Evolutionary conservation across 257 asterid species (phyloP).

Genomic region (Nicotiana otophora): DNA sequence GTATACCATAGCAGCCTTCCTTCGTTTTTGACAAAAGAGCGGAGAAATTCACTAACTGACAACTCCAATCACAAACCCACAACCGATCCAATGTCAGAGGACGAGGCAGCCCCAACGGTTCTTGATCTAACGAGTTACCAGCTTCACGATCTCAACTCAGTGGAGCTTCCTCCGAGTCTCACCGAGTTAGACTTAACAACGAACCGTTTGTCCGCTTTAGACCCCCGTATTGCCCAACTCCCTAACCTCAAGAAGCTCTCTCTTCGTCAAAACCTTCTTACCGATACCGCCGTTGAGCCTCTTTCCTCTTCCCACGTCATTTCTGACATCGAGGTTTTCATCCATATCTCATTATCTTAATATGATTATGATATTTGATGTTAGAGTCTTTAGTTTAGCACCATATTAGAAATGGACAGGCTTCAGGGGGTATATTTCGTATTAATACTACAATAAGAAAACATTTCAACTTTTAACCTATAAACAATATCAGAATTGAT

Average conservation of each 20-base stretch:
- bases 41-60: not conserved
- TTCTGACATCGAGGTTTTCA: constrained; percentile 61
- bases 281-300: constrained; percentile 57
- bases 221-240: constrained; percentile 74
- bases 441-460: not conserved
- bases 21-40: too few relatives aligned
- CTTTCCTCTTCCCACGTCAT: constrained; percentile 60
- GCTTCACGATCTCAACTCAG: constrained; percentile 77
- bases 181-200: constrained; percentile 87
- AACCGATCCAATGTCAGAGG: constrained; percentile 24
- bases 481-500: too few relatives aligned
- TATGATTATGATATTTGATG: too few relatives aligned
- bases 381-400: not conserved
- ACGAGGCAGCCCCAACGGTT: constrained; percentile 21
- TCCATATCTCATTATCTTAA: not conserved
- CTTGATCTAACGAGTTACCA: constrained; percentile 88
- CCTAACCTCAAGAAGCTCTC: constrained; percentile 78
- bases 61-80: constrained; percentile 15
- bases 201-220: constrained; percentile 71
- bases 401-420: not conserved
- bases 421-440: not conserved
- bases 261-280: constrained; percentile 78
- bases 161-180: constrained; percentile 60
- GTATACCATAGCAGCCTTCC: too few relatives aligned
- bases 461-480: too few relatives aligned